Evolutionary conservation across 2,329 filamentous ascomycete species (phyloP).

Genomic region (Penicillium polonicum): DNA sequence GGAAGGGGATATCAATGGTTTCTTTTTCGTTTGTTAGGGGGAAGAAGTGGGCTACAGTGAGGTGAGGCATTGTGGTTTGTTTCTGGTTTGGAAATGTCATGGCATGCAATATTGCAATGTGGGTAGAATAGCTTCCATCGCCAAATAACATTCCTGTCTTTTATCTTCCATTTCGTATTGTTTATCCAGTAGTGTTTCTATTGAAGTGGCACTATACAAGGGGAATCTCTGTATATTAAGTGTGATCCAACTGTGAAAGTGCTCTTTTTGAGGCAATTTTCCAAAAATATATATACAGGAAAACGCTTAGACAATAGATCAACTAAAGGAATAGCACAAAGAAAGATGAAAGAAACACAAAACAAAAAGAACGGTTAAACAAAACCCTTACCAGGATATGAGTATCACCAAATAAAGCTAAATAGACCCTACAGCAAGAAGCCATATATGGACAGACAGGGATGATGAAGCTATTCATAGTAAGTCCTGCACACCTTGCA

Average conservation of each 20-base stretch:
- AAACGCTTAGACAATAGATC: background rate
- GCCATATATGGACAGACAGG: background rate
- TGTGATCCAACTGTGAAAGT: background rate
- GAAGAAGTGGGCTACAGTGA: background rate
- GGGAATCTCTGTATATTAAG: background rate
- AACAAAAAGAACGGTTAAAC: background rate
- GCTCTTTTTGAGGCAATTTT: no score
- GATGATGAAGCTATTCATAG: conserved; percentile 6
- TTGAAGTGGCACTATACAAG: background rate
- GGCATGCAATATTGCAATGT: background rate
- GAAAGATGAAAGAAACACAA: background rate
- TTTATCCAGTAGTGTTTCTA: background rate
- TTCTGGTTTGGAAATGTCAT: background rate
- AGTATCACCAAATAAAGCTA: background rate
- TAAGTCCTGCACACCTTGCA: background rate
- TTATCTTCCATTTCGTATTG: background rate
- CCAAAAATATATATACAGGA: background rate
- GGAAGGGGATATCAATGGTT: background rate
- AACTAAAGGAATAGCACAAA: background rate
- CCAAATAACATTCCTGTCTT: background rate
- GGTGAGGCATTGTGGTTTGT: background rate
- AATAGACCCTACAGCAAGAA: background rate
- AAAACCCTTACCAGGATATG: background rate
- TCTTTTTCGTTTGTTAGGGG: background rate
- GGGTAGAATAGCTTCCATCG: background rate